Evolutionary conservation across 2,329 filamentous ascomycete genomes (phyloP).

Genomic region (Elsinoe australis): DNA sequence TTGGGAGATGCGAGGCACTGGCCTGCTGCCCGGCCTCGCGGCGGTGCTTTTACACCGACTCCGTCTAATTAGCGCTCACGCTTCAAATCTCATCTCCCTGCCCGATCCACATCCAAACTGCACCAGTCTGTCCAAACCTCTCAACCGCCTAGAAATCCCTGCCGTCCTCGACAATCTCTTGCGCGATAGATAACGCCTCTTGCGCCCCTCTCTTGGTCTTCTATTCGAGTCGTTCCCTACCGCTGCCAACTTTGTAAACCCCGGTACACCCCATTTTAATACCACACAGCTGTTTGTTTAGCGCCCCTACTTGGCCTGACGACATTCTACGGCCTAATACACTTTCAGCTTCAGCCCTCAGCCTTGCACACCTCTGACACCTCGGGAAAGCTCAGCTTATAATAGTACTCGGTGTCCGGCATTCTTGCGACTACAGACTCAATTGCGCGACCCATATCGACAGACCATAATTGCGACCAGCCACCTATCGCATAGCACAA

Average conservation of each 20-base stretch:
- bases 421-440: not conserved
- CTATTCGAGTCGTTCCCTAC: slow-evolving; percentile 6
- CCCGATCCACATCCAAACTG: slow-evolving; percentile 1
- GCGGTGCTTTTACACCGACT: no score
- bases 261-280: slow-evolving; percentile 8
- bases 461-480: not conserved
- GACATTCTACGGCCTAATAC: slow-evolving; percentile 9
- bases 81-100: slow-evolving; percentile 2
- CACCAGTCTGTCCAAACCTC: not conserved
- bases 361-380: not conserved
- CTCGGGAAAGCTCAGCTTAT: not conserved
- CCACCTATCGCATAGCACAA: slow-evolving; percentile 6
- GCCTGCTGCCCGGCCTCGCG: no score
- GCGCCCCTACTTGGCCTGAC: slow-evolving; percentile 5
- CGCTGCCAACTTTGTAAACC: not conserved
- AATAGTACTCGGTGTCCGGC: slow-evolving; percentile 10
- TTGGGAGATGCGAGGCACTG: no score
- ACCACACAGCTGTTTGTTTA: slow-evolving; percentile 5
- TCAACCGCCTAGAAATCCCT: slow-evolving; percentile 4
- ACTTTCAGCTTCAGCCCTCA: slow-evolving; percentile 9
- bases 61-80: no score
- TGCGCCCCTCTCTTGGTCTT: not conserved
- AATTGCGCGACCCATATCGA: not conserved
- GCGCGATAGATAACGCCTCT: not conserved
- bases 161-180: slow-evolving; percentile 8